These are phyloP conservation scores for Blastobotrys proliferans DNA, from an alignment of 1,139 yeast species.

Conservation along the genomic window DNA sequence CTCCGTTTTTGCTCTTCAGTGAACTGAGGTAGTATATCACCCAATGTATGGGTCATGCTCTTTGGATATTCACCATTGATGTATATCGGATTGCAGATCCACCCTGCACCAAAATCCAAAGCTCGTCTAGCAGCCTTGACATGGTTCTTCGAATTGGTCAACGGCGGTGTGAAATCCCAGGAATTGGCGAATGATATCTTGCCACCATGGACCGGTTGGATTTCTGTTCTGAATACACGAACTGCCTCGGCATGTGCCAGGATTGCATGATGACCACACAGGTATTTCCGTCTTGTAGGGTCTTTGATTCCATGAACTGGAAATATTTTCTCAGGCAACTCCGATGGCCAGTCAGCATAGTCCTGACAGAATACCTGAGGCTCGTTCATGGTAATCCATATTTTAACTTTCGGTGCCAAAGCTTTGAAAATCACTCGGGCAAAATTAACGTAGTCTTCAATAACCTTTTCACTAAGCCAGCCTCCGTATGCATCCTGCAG, in stretches of 20 bases:
- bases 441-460: conserved; percentile 38
- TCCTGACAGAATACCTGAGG: conserved; percentile 31
- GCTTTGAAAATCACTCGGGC: conserved; percentile 36
- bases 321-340: conserved; percentile 23
- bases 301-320: conserved; percentile 22
- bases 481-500: conserved; percentile 32
- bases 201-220: conserved; percentile 31
- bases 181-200: conserved; percentile 28
- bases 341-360: conserved; percentile 23
- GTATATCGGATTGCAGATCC: conserved; percentile 36
- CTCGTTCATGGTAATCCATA: conserved; percentile 39
- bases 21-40: conserved; percentile 25
- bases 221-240: conserved; percentile 33
- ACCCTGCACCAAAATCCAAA: conserved; percentile 32
- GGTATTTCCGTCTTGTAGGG: conserved; percentile 18
- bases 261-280: conserved; percentile 33
- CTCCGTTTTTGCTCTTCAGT: conserved; percentile 31
- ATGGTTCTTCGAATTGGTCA: conserved; percentile 19
- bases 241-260: conserved; percentile 35
- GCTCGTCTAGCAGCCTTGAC: conserved; percentile 32
- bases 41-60: conserved; percentile 28
- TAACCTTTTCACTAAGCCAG: conserved; percentile 32
- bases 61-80: conserved; percentile 37
- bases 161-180: conserved; percentile 28
- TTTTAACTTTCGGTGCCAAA: conserved; percentile 37